Evolutionary conservation across 2,329 filamentous ascomycete genomes (phyloP).

Genomic region (Xylogone sp.): DNA sequence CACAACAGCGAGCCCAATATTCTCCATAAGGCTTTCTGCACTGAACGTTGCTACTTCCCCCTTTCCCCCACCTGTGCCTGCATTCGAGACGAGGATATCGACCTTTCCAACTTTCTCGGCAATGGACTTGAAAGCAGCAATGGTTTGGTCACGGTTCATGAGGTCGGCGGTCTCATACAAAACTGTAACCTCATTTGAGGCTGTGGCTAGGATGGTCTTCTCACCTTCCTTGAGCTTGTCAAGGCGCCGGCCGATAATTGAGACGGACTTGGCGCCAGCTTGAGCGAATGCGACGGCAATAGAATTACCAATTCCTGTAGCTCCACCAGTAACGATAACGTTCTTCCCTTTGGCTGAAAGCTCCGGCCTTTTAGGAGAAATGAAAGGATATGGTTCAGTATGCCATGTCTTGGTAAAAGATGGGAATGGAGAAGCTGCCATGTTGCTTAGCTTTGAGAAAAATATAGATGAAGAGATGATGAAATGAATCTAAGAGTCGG

Average conservation of each 20-base stretch:
- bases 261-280: slow-evolving; percentile 20
- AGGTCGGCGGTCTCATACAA: slow-evolving; percentile 21
- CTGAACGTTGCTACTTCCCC: not conserved
- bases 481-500: no score
- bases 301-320: slow-evolving; percentile 15
- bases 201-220: not conserved
- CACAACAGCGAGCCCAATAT: not conserved
- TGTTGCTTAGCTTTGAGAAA: no score
- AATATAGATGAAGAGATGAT: no score
- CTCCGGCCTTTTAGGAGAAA: slow-evolving; percentile 18
- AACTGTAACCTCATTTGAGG: slow-evolving; percentile 11
- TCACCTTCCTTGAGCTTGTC: slow-evolving; percentile 8
- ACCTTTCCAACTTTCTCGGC: not conserved
- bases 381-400: slow-evolving; percentile 22
- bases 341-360: slow-evolving; percentile 9
- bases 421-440: slow-evolving; percentile 22
- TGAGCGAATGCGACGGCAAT: slow-evolving; percentile 13
- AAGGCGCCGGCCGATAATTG: slow-evolving; percentile 21
- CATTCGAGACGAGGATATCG: slow-evolving; percentile 10
- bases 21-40: not conserved
- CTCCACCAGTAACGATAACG: slow-evolving; percentile 12
- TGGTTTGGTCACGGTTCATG: slow-evolving; percentile 11
- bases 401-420: slow-evolving; percentile 24
- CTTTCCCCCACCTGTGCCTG: not conserved
- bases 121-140: slow-evolving; percentile 4